Base-by-base conservation (phyloP, 768 basidiomycete genomes). In the Daedalea quercina region DNA sequence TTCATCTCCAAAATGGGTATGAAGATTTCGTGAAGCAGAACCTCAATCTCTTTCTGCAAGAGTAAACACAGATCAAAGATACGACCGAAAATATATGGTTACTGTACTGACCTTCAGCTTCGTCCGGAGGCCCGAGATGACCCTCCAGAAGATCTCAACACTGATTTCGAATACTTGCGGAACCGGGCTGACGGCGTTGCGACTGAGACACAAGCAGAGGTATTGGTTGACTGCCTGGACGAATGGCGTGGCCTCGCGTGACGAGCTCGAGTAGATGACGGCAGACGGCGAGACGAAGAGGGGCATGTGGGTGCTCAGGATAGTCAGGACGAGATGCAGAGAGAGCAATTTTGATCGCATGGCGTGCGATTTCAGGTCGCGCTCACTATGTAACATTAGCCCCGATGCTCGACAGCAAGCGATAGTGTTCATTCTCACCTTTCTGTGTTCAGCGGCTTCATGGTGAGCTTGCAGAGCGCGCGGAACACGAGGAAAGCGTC, bases 401-500 rank as follows among this genome's bases (percentile, higher is more conserved):
- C 44, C 24, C 35, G 20, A 48, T 51, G 44, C 6, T n/a, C 37
- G 15, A n/a, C 23, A 12, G 15, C 4, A 28, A 37, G 3, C 13
- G 2, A 47, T 34, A 26, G 35, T 17, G 37, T 12, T 12, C 9
- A 20, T 1, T 19, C 19, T 31, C 80, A 94, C 94, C 91, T 95
- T 70, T 99, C 96, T 4, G 80, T 82, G 60, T 91, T 90, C 44
- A 99, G 73, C 11, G 94, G 90, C 67, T 98, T 98, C 94, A 97
- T 98, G 9, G 93, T 94, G 58, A 98, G 73, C 66, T 98, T 98
- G 74, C 96, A 98, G 11, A 99, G 75, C 0, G 96, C 94, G 44
- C 96, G 80, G 71, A 98, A 95, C 34, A 99, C 95, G 55, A 99
- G 79, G 74, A 97, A 99, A 0, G 96, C 94, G 64, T 99, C 96